Evolutionary conservation across 768 basidiomycete species (phyloP).

Genomic region (Suillus occidentalis): DNA sequence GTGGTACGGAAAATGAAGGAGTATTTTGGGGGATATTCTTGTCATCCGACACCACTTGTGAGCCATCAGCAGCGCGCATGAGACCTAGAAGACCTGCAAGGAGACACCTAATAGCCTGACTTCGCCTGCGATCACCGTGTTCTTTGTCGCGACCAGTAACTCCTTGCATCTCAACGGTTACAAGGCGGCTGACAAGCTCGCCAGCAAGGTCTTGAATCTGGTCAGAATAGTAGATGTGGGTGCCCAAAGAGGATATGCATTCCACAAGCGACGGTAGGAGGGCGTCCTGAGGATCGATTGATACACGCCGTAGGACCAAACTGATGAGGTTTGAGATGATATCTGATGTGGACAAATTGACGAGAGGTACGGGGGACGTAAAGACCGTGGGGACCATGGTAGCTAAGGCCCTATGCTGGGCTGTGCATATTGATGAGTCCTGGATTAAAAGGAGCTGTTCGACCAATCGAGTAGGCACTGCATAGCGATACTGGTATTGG

Average conservation of each 20-base stretch:
- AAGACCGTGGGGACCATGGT: conserved; percentile 84
- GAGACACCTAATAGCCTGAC: conserved; percentile 69
- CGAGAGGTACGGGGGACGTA: conserved; percentile 75
- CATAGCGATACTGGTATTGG: conserved; percentile 91
- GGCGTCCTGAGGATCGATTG: conserved; percentile 59
- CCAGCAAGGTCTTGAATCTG: conserved; percentile 91
- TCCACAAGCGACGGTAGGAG: conserved; percentile 69
- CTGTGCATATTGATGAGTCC: conserved; percentile 46
- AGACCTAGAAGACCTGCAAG: conserved; percentile 71
- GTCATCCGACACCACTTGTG: conserved; percentile 25
- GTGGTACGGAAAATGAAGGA: conserved; percentile 22
- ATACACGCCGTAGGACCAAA: conserved; percentile 68
- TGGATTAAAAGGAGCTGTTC: conserved; percentile 70
- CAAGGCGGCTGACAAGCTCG: conserved; percentile 76
- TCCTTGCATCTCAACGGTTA: conserved; percentile 68
- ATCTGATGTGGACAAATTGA: conserved; percentile 91
- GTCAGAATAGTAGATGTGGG: conserved; percentile 93
- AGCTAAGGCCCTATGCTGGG: conserved; percentile 61
- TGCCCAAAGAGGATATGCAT: conserved; percentile 81
- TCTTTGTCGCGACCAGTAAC: conserved; percentile 41
- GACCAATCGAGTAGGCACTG: conserved; percentile 81
- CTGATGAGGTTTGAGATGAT: conserved; percentile 77
- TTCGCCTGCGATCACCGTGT: conserved; percentile 44
- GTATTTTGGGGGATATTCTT: conserved; percentile 21
- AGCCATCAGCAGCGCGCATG: conserved; percentile 59